Evolutionary conservation across 2,329 filamentous ascomycete genomes (phyloP).

Genomic region (Grosmannia huntii): DNA sequence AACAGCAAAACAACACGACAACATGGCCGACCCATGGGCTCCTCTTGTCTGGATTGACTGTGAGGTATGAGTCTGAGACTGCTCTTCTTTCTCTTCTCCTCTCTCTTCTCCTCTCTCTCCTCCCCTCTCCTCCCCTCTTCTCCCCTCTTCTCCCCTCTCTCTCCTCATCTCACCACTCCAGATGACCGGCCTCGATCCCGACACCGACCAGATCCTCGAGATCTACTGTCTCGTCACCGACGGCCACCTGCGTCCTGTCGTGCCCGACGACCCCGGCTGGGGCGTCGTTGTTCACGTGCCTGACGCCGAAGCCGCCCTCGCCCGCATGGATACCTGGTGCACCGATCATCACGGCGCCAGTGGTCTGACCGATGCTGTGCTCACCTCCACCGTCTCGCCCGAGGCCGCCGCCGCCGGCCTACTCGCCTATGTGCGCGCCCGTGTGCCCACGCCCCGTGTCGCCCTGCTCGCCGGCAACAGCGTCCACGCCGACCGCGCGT

Average conservation of each 20-base stretch:
- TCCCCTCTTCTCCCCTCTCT: background rate
- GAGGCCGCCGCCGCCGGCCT: constrained; percentile 60
- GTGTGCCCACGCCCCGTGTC: constrained; percentile 51
- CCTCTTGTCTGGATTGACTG: constrained; percentile 13
- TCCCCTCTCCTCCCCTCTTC: background rate
- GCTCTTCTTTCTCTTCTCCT: background rate
- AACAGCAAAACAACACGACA: background rate
- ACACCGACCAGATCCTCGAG: constrained; percentile 75
- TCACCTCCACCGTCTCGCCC: constrained; percentile 59
- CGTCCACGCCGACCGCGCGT: constrained; percentile 79
- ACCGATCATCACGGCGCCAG: constrained; percentile 62
- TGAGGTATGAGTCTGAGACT: constrained; percentile 4
- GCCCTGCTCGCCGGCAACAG: constrained; percentile 84
- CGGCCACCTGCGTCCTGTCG: constrained; percentile 40
- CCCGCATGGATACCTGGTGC: constrained; percentile 83
- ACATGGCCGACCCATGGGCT: constrained; percentile 2
- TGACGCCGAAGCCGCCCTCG: constrained; percentile 51
- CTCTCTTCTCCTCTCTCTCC: background rate
- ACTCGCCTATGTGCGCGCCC: constrained; percentile 62
- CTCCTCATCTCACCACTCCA: constrained; percentile 25
- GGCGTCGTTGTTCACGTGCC: constrained; percentile 67
- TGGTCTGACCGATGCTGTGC: constrained; percentile 68
- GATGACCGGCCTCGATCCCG: constrained; percentile 84
- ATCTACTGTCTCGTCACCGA: constrained; percentile 89
- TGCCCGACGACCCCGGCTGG: constrained; percentile 67